Evolutionary conservation across 2,329 filamentous ascomycete genomes (phyloP).

Genomic region (Didymella pinodella): DNA sequence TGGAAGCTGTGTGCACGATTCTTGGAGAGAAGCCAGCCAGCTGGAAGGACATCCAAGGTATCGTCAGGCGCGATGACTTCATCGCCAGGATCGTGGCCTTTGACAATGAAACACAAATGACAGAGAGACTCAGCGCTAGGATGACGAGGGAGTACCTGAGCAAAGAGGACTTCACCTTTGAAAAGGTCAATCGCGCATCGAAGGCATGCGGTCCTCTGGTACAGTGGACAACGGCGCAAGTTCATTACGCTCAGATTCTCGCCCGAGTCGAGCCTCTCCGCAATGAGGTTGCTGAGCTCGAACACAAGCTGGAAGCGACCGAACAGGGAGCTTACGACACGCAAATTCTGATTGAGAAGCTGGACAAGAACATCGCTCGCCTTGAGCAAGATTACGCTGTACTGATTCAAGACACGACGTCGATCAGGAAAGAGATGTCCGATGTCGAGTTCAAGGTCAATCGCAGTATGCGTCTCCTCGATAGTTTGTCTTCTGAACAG

Average conservation of each 20-base stretch:
- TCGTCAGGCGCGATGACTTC: conserved; percentile 93
- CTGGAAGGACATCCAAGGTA: conserved; percentile 90
- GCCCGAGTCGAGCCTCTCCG: conserved; percentile 92
- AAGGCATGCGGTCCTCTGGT: conserved; percentile 97
- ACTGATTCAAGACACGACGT: conserved; percentile 94
- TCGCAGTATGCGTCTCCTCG: conserved; percentile 89
- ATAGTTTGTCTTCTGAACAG: conserved; percentile 93
- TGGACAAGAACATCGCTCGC: conserved; percentile 89
- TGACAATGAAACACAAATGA: conserved; percentile 96
- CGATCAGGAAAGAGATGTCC: conserved; percentile 96
- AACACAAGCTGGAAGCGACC: conserved; percentile 88
- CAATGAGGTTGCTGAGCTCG: conserved; percentile 85
- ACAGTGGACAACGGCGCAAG: conserved; percentile 96
- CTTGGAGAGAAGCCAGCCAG: conserved; percentile 88
- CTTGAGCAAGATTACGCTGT: conserved; percentile 97
- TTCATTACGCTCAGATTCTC: conserved; percentile 96
- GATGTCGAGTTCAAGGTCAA: conserved; percentile 98
- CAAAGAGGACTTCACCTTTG: conserved; percentile 94
- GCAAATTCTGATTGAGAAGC: conserved; percentile 80
- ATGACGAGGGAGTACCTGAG: conserved; percentile 94
- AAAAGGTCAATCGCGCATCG: conserved; percentile 93
- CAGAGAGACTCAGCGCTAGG: conserved; percentile 77
- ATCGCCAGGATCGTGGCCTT: conserved; percentile 98
- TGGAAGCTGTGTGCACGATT: conserved; percentile 95
- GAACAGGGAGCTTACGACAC: conserved; percentile 93